phyloP scores from a whole-genome alignment of 768 basidiomycete genomes.

The Serendipita vermifera region DNA sequence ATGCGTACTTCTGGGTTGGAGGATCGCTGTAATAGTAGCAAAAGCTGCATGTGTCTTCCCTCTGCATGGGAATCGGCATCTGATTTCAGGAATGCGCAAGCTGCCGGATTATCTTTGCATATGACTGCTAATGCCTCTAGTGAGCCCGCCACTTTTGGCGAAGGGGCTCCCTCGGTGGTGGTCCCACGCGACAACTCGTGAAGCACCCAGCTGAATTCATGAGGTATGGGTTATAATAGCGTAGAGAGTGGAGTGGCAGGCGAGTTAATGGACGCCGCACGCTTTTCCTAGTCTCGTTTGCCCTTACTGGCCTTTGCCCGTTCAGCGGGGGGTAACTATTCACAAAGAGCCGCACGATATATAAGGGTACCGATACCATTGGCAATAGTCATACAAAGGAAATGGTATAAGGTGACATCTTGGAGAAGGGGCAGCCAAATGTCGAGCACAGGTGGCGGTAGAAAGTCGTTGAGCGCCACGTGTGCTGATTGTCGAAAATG shows the following conservation, averaged over 20 bases:
- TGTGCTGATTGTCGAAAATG: constrained; percentile 38
- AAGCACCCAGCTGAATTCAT: no score
- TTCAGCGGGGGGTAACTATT: constrained; percentile 51
- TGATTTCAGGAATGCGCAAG: constrained; percentile 23
- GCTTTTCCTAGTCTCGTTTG: constrained; percentile 65
- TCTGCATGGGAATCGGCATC: background rate
- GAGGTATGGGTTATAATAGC: no score
- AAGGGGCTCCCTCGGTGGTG: no score
- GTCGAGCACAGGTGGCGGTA: constrained; percentile 54
- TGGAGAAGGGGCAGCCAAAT: constrained; percentile 51
- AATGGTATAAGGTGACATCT: constrained; percentile 31
- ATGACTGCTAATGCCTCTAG: constrained; percentile 53
- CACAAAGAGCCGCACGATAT: constrained; percentile 40
- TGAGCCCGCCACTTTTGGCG: constrained; percentile 12
- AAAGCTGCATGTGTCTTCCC: background rate
- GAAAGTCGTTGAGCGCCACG: constrained; percentile 43
- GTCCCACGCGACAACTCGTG: no score
- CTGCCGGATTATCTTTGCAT: constrained; percentile 43
- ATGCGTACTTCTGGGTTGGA: background rate
- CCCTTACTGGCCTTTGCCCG: constrained; percentile 41
- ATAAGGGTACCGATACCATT: constrained; percentile 35
- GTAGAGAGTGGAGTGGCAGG: no score
- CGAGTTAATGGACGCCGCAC: constrained; percentile 13
- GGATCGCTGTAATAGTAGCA: background rate
- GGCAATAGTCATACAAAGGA: constrained; percentile 48